Evolutionary conservation across 2,329 filamentous ascomycete genomes (phyloP).

Genomic region (Aspergillus sojae): DNA sequence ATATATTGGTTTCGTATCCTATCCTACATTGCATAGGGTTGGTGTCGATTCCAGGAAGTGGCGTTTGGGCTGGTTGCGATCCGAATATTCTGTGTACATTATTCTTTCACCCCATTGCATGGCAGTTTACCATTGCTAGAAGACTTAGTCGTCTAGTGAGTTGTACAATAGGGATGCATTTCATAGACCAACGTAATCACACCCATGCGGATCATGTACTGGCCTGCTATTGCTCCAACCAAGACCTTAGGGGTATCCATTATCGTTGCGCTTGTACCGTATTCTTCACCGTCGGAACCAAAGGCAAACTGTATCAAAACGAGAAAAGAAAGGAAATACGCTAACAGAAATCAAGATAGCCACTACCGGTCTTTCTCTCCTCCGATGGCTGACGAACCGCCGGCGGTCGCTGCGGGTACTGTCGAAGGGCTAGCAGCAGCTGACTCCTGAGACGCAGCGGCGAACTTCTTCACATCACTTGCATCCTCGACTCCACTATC

Average conservation of each 20-base stretch:
- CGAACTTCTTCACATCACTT: conserved; percentile 18
- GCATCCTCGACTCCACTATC: conserved; percentile 43
- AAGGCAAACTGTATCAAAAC: not conserved
- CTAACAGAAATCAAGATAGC: not conserved
- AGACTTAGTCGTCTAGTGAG: not conserved
- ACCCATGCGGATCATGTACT: not conserved
- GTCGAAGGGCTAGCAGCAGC: conserved; percentile 8
- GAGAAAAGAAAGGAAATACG: not conserved
- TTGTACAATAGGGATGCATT: not conserved
- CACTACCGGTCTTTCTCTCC: conserved; percentile 21
- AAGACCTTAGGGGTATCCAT: conserved; percentile 7
- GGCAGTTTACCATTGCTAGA: not conserved
- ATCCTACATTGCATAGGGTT: conserved; percentile 5
- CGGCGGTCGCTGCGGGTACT: conserved; percentile 15
- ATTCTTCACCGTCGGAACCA: not conserved
- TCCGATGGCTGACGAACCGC: conserved; percentile 17
- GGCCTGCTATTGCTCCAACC: not conserved
- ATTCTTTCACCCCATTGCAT: not conserved
- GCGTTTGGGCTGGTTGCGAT: not conserved
- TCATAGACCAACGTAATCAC: not conserved
- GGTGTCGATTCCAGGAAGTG: not conserved
- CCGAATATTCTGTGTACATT: not conserved
- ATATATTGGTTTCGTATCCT: not conserved
- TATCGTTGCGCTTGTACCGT: not conserved
- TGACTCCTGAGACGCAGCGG: conserved; percentile 5